Evolutionary conservation across 2,329 filamentous ascomycete species (phyloP).

Genomic region (Dactylonectria estremocensis): DNA sequence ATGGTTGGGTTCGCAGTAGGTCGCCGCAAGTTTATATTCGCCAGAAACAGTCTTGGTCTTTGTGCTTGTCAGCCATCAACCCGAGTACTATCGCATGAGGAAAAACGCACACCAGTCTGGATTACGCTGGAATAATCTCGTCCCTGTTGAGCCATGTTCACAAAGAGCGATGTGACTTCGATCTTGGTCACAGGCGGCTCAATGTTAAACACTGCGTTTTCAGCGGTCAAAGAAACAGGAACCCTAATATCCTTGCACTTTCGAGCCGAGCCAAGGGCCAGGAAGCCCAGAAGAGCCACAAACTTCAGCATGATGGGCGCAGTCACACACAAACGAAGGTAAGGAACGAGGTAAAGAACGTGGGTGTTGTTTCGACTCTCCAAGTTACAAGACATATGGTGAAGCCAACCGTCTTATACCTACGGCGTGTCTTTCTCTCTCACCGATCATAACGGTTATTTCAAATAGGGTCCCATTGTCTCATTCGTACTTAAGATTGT

Average conservation of each 20-base stretch:
- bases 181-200: constrained; percentile 65
- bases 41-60: constrained; percentile 67
- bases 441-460: background rate
- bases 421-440: background rate
- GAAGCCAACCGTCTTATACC: constrained; percentile 33
- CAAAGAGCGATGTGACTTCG: constrained; percentile 70
- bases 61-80: constrained; percentile 18
- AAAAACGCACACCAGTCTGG: constrained; percentile 59
- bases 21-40: constrained; percentile 71
- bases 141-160: constrained; percentile 65
- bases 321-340: constrained; percentile 6
- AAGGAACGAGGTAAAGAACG: constrained; percentile 19
- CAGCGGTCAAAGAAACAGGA: constrained; percentile 67
- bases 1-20: constrained; percentile 71
- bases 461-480: constrained; percentile 27
- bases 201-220: constrained; percentile 68
- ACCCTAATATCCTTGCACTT: constrained; percentile 67
- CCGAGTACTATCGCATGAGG: background rate
- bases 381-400: constrained; percentile 25
- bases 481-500: constrained; percentile 15
- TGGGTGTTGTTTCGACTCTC: constrained; percentile 16
- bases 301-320: constrained; percentile 42
- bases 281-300: constrained; percentile 44
- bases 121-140: constrained; percentile 63
- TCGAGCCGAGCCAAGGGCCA: constrained; percentile 51